Conservation (phyloP, 345 rosid species). For the Pistacia integerrima region DNA sequence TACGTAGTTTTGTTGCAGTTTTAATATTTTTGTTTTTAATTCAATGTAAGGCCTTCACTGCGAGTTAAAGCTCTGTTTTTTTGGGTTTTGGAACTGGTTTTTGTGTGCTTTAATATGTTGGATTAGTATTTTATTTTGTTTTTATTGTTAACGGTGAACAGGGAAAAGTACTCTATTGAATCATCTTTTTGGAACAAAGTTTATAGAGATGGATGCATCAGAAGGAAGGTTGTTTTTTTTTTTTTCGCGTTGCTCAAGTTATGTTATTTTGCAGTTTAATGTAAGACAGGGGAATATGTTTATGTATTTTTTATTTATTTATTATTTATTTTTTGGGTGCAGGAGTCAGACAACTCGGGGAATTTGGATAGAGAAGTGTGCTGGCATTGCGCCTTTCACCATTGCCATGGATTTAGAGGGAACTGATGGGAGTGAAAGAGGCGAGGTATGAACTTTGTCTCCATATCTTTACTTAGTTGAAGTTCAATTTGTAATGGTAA, state of each 20-base stretch:
- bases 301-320: background rate
- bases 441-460: slow-evolving; percentile 52
- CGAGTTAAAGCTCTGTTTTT: background rate
- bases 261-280: background rate
- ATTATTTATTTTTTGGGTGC: background rate
- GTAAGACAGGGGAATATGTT: background rate
- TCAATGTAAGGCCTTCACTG: background rate
- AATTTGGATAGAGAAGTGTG: slow-evolving; percentile 71
- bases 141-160: slow-evolving; percentile 14
- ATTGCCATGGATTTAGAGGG: slow-evolving; percentile 85
- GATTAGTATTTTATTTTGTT: background rate
- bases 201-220: slow-evolving; percentile 78
- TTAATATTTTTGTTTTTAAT: background rate
- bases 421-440: slow-evolving; percentile 82
- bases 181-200: slow-evolving; percentile 65
- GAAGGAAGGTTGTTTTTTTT: slow-evolving; percentile 59
- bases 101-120: no score
- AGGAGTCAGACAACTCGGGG: slow-evolving; percentile 89
- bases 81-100: background rate
- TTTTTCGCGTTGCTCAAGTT: background rate
- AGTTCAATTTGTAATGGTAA: background rate
- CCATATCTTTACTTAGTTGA: background rate
- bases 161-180: slow-evolving; percentile 82
- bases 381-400: slow-evolving; percentile 71
- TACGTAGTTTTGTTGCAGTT: background rate